Evolutionary conservation across 2,329 filamentous ascomycete species (phyloP), one percentile per base, ranked within the genome.

Genomic region (Emmonsia crescens): DNA sequence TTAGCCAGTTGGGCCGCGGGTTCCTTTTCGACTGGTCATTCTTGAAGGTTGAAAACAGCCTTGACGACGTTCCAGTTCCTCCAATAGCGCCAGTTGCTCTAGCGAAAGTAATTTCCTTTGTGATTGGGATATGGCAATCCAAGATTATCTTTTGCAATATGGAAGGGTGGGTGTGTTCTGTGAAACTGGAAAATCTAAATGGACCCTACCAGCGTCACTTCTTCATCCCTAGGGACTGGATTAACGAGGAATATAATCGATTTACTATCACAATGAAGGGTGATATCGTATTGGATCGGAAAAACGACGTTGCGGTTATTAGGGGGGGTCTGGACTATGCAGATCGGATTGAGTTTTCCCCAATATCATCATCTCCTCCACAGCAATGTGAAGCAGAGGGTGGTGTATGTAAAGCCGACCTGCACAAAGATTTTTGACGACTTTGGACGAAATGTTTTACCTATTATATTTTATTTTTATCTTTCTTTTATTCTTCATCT

Each of bases 221-320:
- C 60, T 73, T 72, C 56, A 64, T 73, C 33, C 72, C 72, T 27
- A 67, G 68, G 48, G 70, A 72, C 60, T 74, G 71, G 71, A 66
- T 72, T 57, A 66, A 69, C 21, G 68, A 67, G 21, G 64, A 59
- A 21, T 63, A 63, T 60, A 63, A 64, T 24, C 59, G 68, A 6
- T 59, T 67, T 10, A 68, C 64, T 62, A 62, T 54, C 27, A 51
- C 70, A 14, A 27, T 55, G 44, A 62, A 59, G 60, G 64, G 64
- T n/a, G 66, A 72, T 60, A 61, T 73, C 42, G 3, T 72, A 9
- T 64, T 72, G 65, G 66, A 64, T 31, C 64, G 64, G 46, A 65
- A 66, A 49, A 66, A 68, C 55, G 63, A 70, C 33, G 55, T 72
- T 48, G 68, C 66, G 21, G 63, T 71, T 54, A 64, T 72, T 38